Conservation (phyloP, 257 asterid species). For the Nicotiana sylvestris region DNA sequence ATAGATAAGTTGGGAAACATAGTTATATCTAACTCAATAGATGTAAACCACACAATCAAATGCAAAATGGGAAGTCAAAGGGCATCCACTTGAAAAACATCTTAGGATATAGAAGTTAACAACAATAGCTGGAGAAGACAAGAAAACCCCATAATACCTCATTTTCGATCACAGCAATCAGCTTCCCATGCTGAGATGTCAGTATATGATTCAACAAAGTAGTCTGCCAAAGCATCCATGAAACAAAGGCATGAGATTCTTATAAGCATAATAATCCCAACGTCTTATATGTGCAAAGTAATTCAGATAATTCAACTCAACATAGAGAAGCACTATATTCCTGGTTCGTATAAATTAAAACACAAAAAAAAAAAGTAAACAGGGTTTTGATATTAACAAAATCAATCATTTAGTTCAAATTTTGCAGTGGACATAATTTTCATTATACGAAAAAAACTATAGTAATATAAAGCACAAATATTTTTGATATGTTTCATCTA, state of each 20-base stretch:
- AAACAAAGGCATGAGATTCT: not conserved
- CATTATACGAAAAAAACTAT: not conserved
- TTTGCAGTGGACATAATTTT: not conserved
- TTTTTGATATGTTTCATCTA: not conserved
- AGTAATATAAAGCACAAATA: not conserved
- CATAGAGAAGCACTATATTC: not conserved
- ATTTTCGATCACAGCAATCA: conserved; percentile 93
- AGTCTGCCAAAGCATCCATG: conserved; percentile 53
- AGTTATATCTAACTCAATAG: too few relatives aligned
- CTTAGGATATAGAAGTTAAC: not conserved
- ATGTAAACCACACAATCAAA: not conserved
- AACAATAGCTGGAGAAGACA: not conserved
- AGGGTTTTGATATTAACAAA: not conserved
- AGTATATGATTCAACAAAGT: conserved; percentile 91
- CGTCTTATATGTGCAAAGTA: not conserved
- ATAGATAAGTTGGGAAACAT: too few relatives aligned
- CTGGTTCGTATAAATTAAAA: not conserved
- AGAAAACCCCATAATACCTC: conserved; percentile 54
- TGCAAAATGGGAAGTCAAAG: not conserved
- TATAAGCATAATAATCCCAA: not conserved
- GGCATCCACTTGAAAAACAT: not conserved
- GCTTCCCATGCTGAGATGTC: conserved; percentile 89
- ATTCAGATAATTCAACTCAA: not conserved
- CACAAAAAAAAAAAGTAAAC: not conserved
- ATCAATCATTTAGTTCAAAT: not conserved